Conservation (phyloP, 768 basidiomycete genomes). For the Hortiboletus campestris region DNA sequence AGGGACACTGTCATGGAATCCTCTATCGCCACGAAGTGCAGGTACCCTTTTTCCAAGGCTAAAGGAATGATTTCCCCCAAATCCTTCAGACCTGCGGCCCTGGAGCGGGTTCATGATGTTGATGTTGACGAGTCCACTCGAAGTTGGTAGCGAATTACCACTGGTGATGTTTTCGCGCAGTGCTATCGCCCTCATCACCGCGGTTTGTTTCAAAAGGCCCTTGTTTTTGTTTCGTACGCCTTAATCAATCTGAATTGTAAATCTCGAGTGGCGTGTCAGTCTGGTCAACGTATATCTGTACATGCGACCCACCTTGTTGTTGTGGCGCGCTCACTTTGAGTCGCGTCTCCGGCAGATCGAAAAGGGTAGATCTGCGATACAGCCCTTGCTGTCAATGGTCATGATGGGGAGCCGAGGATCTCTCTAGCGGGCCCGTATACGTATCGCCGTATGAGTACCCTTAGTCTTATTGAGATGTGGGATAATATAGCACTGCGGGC, state of each 20-base stretch:
- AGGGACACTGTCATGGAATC: neutral
- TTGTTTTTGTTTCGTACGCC: neutral
- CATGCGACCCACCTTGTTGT: neutral
- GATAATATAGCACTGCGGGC: too few species aligned
- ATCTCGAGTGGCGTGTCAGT: neutral
- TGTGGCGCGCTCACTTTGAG: neutral
- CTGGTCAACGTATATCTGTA: neutral
- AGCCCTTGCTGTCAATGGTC: conserved; percentile 15
- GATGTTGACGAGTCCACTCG: neutral
- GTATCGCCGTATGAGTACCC: neutral
- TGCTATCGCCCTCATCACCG: neutral
- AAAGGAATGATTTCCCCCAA: neutral
- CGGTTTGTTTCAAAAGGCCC: neutral
- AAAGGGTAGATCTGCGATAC: conserved; percentile 6
- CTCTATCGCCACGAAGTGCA: neutral
- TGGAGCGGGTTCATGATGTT: neutral
- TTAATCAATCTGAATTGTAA: too few species aligned
- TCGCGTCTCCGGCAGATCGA: neutral
- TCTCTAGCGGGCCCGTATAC: neutral
- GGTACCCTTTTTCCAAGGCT: neutral
- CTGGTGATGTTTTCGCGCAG: too few species aligned
- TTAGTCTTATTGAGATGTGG: too few species aligned
- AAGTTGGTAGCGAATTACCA: neutral
- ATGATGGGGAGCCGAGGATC: conserved; percentile 8
- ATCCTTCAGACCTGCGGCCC: neutral